Percentiles rank a stretch among this genome's conserved stretches.
Conservation (phyloP, 2,329 filamentous ascomycete species). For the Neofusicoccum laricinum region DNA sequence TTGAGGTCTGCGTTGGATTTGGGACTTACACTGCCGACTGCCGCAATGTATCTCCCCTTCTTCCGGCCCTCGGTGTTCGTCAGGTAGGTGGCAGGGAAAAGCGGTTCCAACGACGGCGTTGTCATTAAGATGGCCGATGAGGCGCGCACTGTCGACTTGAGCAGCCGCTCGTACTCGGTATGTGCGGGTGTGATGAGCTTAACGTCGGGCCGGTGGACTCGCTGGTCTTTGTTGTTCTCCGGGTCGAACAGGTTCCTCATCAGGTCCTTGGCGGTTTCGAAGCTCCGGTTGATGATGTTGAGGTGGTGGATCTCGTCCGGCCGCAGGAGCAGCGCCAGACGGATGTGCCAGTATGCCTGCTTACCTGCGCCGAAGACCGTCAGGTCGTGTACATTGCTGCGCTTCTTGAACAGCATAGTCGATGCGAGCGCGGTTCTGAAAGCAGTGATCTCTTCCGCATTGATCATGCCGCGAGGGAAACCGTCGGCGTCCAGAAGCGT, state of each 20-base stretch:
- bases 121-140: slow-evolving; percentile 87
- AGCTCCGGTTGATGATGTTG: slow-evolving; percentile 77
- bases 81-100: slow-evolving; percentile 73
- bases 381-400: slow-evolving; percentile 69
- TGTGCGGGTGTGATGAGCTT: slow-evolving; percentile 68
- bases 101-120: slow-evolving; percentile 68
- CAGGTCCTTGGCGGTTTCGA: slow-evolving; percentile 55
- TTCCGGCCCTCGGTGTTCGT: slow-evolving; percentile 68
- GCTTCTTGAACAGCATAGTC: slow-evolving; percentile 60
- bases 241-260: slow-evolving; percentile 55
- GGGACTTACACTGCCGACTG: slow-evolving; percentile 56
- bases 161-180: slow-evolving; percentile 63
- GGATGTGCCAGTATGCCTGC: slow-evolving; percentile 93
- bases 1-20: not conserved
- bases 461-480: slow-evolving; percentile 60
- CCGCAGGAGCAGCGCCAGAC: slow-evolving; percentile 73
- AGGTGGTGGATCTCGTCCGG: slow-evolving; percentile 69
- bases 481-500: slow-evolving; percentile 59
- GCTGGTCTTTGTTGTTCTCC: slow-evolving; percentile 25
- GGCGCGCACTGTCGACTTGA: slow-evolving; percentile 67
- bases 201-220: slow-evolving; percentile 53
- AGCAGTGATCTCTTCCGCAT: slow-evolving; percentile 66
- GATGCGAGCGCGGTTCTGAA: slow-evolving; percentile 66
- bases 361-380: slow-evolving; percentile 84
- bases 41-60: slow-evolving; percentile 69